Conservation (phyloP, 768 basidiomycete species). For the Leccinum arenicola region DNA sequence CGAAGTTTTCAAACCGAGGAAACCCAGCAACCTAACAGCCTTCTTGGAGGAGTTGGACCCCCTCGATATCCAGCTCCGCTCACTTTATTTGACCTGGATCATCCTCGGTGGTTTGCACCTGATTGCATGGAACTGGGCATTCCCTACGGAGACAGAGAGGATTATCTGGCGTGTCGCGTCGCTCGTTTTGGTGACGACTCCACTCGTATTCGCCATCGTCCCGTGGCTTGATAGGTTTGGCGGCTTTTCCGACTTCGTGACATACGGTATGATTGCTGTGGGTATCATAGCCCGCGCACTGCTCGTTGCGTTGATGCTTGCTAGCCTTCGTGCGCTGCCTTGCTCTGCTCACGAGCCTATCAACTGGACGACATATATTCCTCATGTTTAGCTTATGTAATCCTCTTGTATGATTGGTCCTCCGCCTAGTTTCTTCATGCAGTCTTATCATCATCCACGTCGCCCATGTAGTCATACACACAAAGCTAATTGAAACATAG, state of each 20-base stretch:
- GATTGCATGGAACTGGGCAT: not conserved
- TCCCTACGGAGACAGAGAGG: not conserved
- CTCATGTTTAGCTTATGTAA: not conserved
- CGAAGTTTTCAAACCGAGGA: not conserved
- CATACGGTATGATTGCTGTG: not conserved
- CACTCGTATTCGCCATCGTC: not conserved
- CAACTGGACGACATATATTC: not conserved
- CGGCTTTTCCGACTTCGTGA: not conserved
- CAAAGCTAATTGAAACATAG: not conserved
- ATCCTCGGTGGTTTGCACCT: not conserved
- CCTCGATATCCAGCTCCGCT: not conserved
- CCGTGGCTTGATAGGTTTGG: not conserved
- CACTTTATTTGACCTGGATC: not conserved
- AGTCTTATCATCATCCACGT: not conserved
- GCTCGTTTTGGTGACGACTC: not conserved
- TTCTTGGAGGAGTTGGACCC: not conserved
- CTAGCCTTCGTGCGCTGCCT: not conserved
- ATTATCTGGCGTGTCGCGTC: not conserved
- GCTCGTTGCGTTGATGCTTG: not conserved
- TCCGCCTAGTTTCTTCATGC: not conserved
- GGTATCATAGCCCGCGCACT: not conserved
- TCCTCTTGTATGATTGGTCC: not conserved
- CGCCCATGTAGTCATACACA: not conserved
- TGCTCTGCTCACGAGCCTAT: not conserved
- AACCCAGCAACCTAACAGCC: not conserved